phyloP scores from a whole-genome alignment of 1,284 basidiomycete genomes.

The Agroathelia rolfsii region DNA sequence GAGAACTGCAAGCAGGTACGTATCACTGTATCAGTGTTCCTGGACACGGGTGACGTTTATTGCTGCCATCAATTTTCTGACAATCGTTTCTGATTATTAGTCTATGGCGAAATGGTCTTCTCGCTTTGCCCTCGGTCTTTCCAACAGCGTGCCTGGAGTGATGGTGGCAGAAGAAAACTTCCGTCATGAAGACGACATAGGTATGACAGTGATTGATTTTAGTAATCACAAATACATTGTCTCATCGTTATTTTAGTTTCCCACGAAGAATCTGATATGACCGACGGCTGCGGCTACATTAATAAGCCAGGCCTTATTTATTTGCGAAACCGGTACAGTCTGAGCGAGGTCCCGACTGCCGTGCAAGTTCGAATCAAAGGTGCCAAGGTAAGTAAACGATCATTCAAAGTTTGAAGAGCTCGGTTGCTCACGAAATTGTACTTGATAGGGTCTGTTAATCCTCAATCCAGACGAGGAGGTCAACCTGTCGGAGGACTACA shows the following conservation, averaged over 20 bases:
- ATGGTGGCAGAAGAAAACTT: constrained; percentile 17
- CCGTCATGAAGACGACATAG: constrained; percentile 24
- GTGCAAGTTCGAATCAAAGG: constrained; percentile 39
- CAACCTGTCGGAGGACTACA: constrained; percentile 17
- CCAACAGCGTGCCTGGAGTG: constrained; percentile 25
- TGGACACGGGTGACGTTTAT: neutral
- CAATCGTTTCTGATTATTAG: constrained; percentile 16
- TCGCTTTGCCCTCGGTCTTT: constrained; percentile 33
- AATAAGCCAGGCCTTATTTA: constrained; percentile 27
- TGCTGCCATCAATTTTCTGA: too few species aligned
- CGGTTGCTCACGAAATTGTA: constrained; percentile 1
- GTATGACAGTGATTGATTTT: constrained; percentile 15
- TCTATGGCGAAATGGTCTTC: constrained; percentile 43
- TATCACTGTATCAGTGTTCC: constrained; percentile 1
- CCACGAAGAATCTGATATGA: constrained; percentile 33
- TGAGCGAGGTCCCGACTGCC: constrained; percentile 33
- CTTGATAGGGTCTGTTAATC: constrained; percentile 32
- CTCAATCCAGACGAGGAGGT: constrained; percentile 24
- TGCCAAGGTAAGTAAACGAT: constrained; percentile 27
- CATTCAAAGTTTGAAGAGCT: neutral
- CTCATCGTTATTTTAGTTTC: constrained; percentile 11
- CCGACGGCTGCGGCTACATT: constrained; percentile 42
- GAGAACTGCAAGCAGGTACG: constrained; percentile 22
- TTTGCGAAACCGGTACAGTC: constrained; percentile 23
- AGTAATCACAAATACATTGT: constrained; percentile 3